Evolutionary conservation across 1,139 yeast genomes (phyloP).

Genomic region (Wickerhamiella infanticola): DNA sequence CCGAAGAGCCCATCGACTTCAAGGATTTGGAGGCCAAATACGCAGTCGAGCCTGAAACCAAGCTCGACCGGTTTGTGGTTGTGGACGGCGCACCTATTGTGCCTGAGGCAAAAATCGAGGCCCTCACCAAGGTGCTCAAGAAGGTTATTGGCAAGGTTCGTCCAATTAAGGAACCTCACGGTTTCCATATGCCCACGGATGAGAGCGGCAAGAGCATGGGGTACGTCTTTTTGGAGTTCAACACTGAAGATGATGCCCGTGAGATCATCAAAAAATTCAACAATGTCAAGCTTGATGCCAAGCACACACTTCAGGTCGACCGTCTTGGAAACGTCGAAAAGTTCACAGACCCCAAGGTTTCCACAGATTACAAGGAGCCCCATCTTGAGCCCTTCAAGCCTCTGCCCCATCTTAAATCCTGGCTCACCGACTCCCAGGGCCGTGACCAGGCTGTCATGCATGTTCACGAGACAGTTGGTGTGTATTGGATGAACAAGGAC

Average conservation of each 20-base stretch:
- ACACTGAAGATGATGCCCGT: slow-evolving; percentile 49
- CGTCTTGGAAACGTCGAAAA: slow-evolving; percentile 73
- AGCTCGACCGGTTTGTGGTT: slow-evolving; percentile 66
- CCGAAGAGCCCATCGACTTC: slow-evolving; percentile 41
- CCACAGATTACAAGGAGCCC: slow-evolving; percentile 56
- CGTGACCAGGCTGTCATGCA: slow-evolving; percentile 85
- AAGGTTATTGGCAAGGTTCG: slow-evolving; percentile 68
- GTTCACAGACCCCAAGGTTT: slow-evolving; percentile 42
- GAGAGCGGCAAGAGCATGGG: slow-evolving; percentile 81
- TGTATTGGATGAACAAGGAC: slow-evolving; percentile 73
- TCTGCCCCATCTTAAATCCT: slow-evolving; percentile 68
- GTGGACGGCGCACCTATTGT: slow-evolving; percentile 95
- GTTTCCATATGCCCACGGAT: slow-evolving; percentile 61
- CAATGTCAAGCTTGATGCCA: slow-evolving; percentile 84
- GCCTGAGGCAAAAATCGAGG: slow-evolving; percentile 75
- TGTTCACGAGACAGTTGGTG: slow-evolving; percentile 64
- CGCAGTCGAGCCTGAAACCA: slow-evolving; percentile 42
- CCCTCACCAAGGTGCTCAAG: slow-evolving; percentile 68
- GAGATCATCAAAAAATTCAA: slow-evolving; percentile 69
- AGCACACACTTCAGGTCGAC: slow-evolving; percentile 79
- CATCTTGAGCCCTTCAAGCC: slow-evolving; percentile 51
- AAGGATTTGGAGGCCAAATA: slow-evolving; percentile 73
- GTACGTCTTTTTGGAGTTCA: slow-evolving; percentile 73
- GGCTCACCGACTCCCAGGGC: slow-evolving; percentile 82
- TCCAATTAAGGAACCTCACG: slow-evolving; percentile 38